phyloP scores from a whole-genome alignment of 2,329 filamentous ascomycete genomes.

The Paracoccidioides brasiliensis region DNA sequence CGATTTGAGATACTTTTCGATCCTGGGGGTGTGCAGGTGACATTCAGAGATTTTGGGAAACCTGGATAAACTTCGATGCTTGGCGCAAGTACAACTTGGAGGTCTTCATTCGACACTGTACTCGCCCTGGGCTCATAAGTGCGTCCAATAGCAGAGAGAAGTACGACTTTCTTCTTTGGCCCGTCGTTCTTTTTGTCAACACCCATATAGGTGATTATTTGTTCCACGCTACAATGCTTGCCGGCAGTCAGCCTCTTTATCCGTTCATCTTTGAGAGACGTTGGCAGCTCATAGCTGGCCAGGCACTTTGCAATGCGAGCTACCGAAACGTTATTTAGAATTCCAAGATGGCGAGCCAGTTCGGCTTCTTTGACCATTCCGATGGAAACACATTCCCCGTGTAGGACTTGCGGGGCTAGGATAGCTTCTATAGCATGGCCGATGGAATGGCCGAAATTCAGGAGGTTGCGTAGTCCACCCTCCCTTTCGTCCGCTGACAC shows the following conservation, averaged over 20 bases:
- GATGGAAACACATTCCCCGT: slow-evolving; percentile 91
- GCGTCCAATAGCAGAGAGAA: slow-evolving; percentile 78
- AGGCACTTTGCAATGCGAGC: slow-evolving; percentile 86
- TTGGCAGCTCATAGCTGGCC: slow-evolving; percentile 82
- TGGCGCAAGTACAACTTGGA: slow-evolving; percentile 70
- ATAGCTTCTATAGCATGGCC: slow-evolving; percentile 95
- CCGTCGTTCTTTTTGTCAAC: slow-evolving; percentile 99
- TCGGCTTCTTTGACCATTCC: slow-evolving; percentile 98
- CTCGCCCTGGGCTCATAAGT: slow-evolving; percentile 80
- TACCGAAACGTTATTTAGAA: slow-evolving; percentile 74
- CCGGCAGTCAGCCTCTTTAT: slow-evolving; percentile 72
- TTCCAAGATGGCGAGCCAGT: slow-evolving; percentile 73
- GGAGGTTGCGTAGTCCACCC: slow-evolving; percentile 79
- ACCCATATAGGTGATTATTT: slow-evolving; percentile 82
- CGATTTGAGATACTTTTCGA: slow-evolving; percentile 98
- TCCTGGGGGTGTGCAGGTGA: slow-evolving; percentile 76
- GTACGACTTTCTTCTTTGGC: slow-evolving; percentile 85
- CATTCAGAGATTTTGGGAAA: slow-evolving; percentile 50
- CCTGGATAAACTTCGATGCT: slow-evolving; percentile 62
- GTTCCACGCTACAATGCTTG: slow-evolving; percentile 76
- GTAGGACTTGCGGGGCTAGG: slow-evolving; percentile 83
- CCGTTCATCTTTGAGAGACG: slow-evolving; percentile 68
- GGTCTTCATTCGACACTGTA: slow-evolving; percentile 73
- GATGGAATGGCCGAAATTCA: slow-evolving; percentile 97
- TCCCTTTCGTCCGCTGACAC: slow-evolving; percentile 92